Conservation (phyloP, 2,329 filamentous ascomycete species). For the Aspergillus latus region DNA sequence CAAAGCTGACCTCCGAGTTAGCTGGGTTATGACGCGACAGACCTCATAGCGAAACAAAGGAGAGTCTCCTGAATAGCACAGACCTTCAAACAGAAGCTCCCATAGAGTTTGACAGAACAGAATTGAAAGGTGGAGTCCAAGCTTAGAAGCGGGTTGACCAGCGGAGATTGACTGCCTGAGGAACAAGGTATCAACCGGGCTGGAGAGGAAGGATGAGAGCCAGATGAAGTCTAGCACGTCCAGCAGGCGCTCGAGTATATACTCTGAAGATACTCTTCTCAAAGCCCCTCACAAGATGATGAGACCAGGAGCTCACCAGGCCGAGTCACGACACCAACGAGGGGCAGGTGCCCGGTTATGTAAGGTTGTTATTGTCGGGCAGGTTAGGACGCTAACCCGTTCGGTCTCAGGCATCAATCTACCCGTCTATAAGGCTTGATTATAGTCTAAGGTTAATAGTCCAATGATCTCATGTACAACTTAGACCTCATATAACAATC, state of each 20-base stretch:
- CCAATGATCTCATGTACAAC: neutral
- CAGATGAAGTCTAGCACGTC: neutral
- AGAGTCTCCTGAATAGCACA: neutral
- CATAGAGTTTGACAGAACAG: neutral
- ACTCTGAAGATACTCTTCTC: too few relatives aligned
- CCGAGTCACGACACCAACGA: constrained; percentile 12
- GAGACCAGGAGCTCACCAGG: constrained; percentile 11
- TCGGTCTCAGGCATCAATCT: constrained; percentile 8
- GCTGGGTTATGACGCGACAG: neutral
- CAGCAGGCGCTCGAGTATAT: neutral
- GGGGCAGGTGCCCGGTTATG: constrained; percentile 14
- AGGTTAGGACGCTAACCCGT: constrained; percentile 5
- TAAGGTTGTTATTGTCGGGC: constrained; percentile 4
- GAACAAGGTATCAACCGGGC: neutral
- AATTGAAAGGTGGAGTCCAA: neutral
- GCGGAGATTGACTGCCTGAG: neutral
- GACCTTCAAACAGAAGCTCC: neutral
- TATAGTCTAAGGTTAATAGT: neutral
- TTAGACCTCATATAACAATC: neutral
- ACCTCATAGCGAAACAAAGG: neutral
- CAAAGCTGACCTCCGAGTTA: neutral
- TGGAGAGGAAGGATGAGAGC: neutral
- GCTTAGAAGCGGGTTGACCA: neutral
- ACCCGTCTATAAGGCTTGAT: too few relatives aligned
- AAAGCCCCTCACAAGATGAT: neutral